phyloP scores from a whole-genome alignment of 495 filamentous ascomycete species.

The Penicillium waksmanii region DNA sequence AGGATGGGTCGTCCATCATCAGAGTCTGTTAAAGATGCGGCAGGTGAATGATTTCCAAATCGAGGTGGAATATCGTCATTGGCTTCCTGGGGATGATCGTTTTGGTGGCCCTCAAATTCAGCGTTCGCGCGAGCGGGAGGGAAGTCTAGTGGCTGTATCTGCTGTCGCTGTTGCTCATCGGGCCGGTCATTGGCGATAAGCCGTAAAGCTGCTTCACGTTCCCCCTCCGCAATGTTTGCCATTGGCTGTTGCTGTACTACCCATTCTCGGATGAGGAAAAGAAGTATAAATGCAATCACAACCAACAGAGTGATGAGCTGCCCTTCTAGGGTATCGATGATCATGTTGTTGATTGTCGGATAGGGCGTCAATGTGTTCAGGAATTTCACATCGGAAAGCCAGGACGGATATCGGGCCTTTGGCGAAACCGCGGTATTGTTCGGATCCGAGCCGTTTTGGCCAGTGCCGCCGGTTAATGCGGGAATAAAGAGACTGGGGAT shows the following conservation, averaged over 20 bases:
- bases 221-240: slow-evolving; percentile 58
- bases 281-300: slow-evolving; percentile 88
- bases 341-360: slow-evolving; percentile 71
- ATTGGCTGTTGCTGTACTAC: slow-evolving; percentile 96
- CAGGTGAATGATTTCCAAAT: slow-evolving; percentile 25
- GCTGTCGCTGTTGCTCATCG: slow-evolving; percentile 28
- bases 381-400: slow-evolving; percentile 72
- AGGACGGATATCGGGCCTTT: slow-evolving; percentile 45
- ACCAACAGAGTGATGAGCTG: slow-evolving; percentile 90
- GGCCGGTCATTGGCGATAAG: slow-evolving; percentile 39
- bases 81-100: slow-evolving; percentile 21
- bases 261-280: slow-evolving; percentile 96
- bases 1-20: slow-evolving; percentile 21
- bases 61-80: slow-evolving; percentile 18
- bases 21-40: slow-evolving; percentile 29
- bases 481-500: slow-evolving; percentile 46
- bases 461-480: slow-evolving; percentile 36
- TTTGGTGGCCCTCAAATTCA: slow-evolving; percentile 12
- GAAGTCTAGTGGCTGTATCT: slow-evolving; percentile 8
- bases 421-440: slow-evolving; percentile 28
- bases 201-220: slow-evolving; percentile 47
- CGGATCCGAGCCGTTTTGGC: slow-evolving; percentile 16
- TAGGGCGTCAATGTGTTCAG: slow-evolving; percentile 74
- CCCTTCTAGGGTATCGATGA: slow-evolving; percentile 87
- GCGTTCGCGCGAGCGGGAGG: slow-evolving; percentile 9